Conservation (phyloP, 2,329 filamentous ascomycete species). For the Arthrobotrys sphaeroides region DNA sequence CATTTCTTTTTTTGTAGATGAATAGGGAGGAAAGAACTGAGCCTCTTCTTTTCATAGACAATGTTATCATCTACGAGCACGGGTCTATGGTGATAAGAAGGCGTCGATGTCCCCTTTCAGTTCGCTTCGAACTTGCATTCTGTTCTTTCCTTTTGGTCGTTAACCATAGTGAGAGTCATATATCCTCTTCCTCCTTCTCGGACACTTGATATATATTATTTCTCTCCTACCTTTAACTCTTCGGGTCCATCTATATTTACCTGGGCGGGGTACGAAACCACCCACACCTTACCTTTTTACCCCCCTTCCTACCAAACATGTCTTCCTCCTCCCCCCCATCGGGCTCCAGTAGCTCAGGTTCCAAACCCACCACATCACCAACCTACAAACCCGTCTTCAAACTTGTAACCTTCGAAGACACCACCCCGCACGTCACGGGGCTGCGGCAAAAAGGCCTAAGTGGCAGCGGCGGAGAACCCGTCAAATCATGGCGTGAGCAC, state of each 20-base stretch:
- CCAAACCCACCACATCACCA: not conserved
- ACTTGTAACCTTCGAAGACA: slow-evolving; percentile 25
- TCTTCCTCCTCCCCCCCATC: not conserved
- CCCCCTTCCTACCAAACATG: too few species aligned
- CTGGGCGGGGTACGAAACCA: too few species aligned
- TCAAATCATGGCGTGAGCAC: slow-evolving; percentile 13
- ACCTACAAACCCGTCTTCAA: slow-evolving; percentile 15
- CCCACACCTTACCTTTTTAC: too few species aligned
- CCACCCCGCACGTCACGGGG: not conserved
- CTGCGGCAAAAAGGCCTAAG: not conserved
- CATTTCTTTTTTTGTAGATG: not conserved
- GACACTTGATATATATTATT: too few species aligned
- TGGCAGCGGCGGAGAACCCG: not conserved
- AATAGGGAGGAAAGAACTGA: not conserved
- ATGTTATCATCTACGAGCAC: not conserved
- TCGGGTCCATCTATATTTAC: too few species aligned
- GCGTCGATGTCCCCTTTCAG: not conserved
- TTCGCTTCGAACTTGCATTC: not conserved
- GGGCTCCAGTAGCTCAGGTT: not conserved
- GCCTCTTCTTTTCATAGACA: not conserved
- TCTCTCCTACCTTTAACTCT: not conserved
- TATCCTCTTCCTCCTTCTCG: not conserved
- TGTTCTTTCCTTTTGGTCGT: not conserved
- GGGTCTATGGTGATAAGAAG: slow-evolving; percentile 6
- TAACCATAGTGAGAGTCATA: not conserved